These are phyloP conservation scores for Morella rubra DNA, from an alignment of 306 rosid species.

Conservation along the genomic window DNA sequence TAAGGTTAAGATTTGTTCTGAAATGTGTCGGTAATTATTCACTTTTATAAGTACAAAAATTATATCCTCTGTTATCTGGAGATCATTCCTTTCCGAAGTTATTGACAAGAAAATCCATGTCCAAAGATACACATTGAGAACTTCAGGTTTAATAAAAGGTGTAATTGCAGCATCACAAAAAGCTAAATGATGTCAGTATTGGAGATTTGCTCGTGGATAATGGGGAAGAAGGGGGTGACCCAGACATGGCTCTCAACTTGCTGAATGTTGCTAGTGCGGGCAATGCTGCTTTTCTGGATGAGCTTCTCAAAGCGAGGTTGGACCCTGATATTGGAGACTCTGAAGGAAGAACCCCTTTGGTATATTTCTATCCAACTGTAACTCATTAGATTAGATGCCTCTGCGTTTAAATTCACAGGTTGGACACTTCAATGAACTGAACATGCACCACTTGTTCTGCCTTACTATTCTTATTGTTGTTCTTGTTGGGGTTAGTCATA, in stretches of 20 bases:
- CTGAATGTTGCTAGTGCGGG: conserved; percentile 58
- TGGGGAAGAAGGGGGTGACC: conserved; percentile 56
- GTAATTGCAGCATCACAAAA: conserved; percentile 64
- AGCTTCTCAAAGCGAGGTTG: conserved; percentile 74
- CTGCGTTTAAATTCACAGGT: no score
- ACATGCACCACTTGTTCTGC: no score
- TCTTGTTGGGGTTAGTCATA: no score
- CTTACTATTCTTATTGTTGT: no score
- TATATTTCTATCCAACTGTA: conserved; percentile 18
- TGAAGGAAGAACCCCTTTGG: conserved; percentile 78
- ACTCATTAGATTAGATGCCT: no score
- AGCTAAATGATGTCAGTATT: conserved; percentile 47
- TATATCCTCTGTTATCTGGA: no score
- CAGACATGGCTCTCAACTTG: conserved; percentile 47
- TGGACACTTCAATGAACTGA: no score
- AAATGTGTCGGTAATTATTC: no score
- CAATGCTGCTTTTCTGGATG: conserved; percentile 70
- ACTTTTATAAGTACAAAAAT: no score
- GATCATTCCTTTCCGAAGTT: no score
- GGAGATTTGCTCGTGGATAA: conserved; percentile 43
- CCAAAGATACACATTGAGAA: neutral
- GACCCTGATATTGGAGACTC: conserved; percentile 76
- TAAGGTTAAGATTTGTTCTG: no score
- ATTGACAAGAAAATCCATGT: neutral
- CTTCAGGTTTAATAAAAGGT: conserved; percentile 3